Conservation (phyloP, 495 filamentous ascomycete genomes). For the Cercophora samala region DNA sequence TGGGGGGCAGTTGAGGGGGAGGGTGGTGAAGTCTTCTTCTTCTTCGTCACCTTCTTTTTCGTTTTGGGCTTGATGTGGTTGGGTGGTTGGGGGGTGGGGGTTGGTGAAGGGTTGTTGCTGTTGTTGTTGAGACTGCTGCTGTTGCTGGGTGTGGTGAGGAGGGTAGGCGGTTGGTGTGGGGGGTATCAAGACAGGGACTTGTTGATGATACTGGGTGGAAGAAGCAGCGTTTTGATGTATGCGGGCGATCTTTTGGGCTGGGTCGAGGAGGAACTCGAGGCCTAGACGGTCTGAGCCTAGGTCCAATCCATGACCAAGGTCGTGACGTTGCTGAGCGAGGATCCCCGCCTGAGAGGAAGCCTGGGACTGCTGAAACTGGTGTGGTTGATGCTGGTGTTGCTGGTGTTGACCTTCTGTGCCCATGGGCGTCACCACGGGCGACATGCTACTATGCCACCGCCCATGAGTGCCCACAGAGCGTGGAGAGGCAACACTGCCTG, state of each 20-base stretch:
- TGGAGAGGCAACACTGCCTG: slow-evolving; percentile 39
- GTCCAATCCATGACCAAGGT: slow-evolving; percentile 54
- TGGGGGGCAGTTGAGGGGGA: slow-evolving; percentile 57
- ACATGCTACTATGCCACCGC: slow-evolving; percentile 29
- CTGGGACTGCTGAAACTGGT: slow-evolving; percentile 20
- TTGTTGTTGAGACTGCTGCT: no score
- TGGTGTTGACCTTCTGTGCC: slow-evolving; percentile 19
- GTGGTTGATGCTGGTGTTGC: slow-evolving; percentile 19
- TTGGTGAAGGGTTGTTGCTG: no score
- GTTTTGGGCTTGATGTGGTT: not conserved
- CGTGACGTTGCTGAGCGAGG: slow-evolving; percentile 53
- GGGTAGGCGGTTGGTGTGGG: slow-evolving; percentile 3
- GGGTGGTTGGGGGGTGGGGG: slow-evolving; percentile 1
- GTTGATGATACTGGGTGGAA: slow-evolving; percentile 42
- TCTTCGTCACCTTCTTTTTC: not conserved
- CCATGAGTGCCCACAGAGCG: slow-evolving; percentile 25
- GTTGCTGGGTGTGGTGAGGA: no score
- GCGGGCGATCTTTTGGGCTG: slow-evolving; percentile 33
- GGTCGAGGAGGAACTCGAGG: slow-evolving; percentile 65
- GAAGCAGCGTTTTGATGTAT: slow-evolving; percentile 37
- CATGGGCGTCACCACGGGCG: slow-evolving; percentile 21
- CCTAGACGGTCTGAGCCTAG: slow-evolving; percentile 60
- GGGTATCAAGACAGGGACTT: not conserved
- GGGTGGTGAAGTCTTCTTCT: slow-evolving; percentile 31
- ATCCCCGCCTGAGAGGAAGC: slow-evolving; percentile 24